Base-by-base conservation (phyloP, 108 stramenopile genomes). In the Nitzschia palea region DNA sequence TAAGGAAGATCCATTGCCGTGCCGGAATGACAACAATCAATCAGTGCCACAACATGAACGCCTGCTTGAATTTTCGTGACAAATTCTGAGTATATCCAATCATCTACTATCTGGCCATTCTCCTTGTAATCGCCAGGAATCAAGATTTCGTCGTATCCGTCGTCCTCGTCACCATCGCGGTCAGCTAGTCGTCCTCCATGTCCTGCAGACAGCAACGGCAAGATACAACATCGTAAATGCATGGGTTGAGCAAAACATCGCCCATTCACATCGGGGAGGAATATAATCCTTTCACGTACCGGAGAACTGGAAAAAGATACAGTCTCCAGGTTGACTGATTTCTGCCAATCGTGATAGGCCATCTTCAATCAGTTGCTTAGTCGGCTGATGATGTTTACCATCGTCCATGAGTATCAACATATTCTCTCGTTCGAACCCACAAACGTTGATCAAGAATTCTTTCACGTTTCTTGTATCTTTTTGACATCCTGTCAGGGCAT, bases 381-480 rank as follows among this genome's bases (percentile, higher is more conserved):
- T 90, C 9, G 87, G 87, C 29, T 78, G 60, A 37, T 67, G 71
- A 34, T 83, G 73, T 1, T 75, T 55, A 17, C 83, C 90, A 63
- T 95, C 94, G 72, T 95, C 94, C 70, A 89, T 74, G 14, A 95
- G 76, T 48, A 95, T 61, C 5, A 70, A 51, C 37, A 93, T 84
- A 62, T 84, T 71, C 20, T 79, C 73, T 55, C 80, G 80, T 10
- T 83, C 61, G 63, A 90, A 92, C 0, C 88, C 88, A 40, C 80
- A 78, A 17, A 78, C 74, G 22, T 84, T 71, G 44, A 73, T 73
- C 33, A 93, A 64, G 72, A 87, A 95, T n/a, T 85, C 86, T 60
- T 90, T 86, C 73, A 97, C 88, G 50, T 90, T 88, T 28, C 65
- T 31, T 2, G 88, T 90, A 72, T 97, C 96, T 51, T 94, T 91